A percentile compares a stretch with the other conserved stretches of the same genome.
Evolutionary conservation across 805 yeast genomes (phyloP).

Genomic region (Schwanniomyces polymorphus): DNA sequence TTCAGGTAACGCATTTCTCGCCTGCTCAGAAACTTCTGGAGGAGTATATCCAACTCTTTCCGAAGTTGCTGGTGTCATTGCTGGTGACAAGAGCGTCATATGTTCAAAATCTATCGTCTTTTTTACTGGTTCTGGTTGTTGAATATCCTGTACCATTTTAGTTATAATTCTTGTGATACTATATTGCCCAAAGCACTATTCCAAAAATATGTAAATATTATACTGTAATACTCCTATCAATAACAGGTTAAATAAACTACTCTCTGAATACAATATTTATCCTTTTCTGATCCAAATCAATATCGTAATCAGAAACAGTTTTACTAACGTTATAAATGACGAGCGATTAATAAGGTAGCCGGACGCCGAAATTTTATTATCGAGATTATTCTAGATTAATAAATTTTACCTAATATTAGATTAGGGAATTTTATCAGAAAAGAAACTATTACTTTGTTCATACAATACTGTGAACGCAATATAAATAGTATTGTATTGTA

Average conservation of each 20-base stretch:
- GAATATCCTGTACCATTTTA: conserved; percentile 2
- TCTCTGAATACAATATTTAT: not conserved
- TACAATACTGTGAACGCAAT: not conserved
- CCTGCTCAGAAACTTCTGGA: conserved; percentile 19
- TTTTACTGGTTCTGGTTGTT: conserved; percentile 7
- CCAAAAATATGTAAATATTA: no score
- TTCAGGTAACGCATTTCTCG: conserved; percentile 29
- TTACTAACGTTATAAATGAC: not conserved
- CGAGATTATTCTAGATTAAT: not conserved
- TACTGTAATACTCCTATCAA: not conserved
- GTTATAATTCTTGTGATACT: not conserved
- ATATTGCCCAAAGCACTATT: not conserved
- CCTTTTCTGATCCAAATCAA: not conserved
- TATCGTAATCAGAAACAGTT: not conserved
- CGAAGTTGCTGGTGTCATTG: conserved; percentile 15
- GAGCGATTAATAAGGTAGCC: not conserved
- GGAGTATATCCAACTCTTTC: conserved; percentile 10
- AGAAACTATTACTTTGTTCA: not conserved
- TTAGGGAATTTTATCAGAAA: not conserved
- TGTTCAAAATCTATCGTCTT: conserved; percentile 12
- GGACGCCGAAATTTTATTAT: not conserved
- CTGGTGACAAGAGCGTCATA: conserved; percentile 24
- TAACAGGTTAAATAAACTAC: not conserved
- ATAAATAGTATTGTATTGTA: no score
- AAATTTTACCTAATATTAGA: not conserved